Base-by-base conservation (phyloP, 139 green algal species). In the Chlamydomonas incerta region DNA sequence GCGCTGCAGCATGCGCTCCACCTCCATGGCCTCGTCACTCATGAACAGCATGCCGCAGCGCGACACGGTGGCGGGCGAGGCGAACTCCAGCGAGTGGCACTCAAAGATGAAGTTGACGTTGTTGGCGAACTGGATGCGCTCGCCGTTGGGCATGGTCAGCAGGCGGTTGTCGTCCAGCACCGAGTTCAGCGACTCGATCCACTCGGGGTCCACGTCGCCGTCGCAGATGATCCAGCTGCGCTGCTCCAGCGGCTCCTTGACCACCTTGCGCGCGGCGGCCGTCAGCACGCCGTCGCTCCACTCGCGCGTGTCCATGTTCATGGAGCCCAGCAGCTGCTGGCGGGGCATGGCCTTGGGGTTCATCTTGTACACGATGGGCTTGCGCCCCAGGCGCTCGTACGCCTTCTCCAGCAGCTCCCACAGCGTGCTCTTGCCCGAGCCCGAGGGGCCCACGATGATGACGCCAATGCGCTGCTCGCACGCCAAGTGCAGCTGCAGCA, bases 41-140 rank as follows among this genome's bases (percentile, higher is more conserved):
- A 97, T 88, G 88, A 94, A 94, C 14, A 96, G 77, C 94, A 96
- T 94, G 73, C 92, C 87, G 52, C 91, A 96, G 72, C 94, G 93
- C 0, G 92, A 96, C n/a, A 98, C 91, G 2, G 96, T 98, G 35
- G 96, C 95, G 15, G 95, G 96, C 11, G 95, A 97, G 0, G 96
- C 96, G 88, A 94, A 96, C 60, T 94, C 85, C 28, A 98, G 90
- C 74, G 87, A 92, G 86, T 95, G 87, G 83, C 93, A 96, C 82
- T 98, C 96, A 63, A 98, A 98, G 37, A 98, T 94, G 80, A 97
- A 96, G 89, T 97, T 97, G 68, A 97, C 90, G 84, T 97, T 96
- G 87, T 90, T 90, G 34, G 89, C 92, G 88, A 98, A 96, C 85
- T 96, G 94, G 65, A 98, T 96, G 85, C 95, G 93, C 91, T 98